phyloP scores from a whole-genome alignment of 805 yeast genomes.

The Ogataea dorogensis region DNA sequence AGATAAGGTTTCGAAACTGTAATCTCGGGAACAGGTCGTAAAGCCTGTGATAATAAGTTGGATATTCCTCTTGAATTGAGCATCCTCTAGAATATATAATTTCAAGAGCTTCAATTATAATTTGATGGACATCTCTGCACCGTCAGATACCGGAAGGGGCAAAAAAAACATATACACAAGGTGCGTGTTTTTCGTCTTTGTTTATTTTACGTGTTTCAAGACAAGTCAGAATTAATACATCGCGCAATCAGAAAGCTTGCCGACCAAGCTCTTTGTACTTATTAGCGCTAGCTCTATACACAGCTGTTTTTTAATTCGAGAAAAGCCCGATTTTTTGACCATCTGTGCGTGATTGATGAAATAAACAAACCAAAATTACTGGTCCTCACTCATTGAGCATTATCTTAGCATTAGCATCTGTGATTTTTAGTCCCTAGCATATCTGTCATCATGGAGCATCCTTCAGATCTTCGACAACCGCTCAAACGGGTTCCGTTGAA shows the following conservation, averaged over 20 bases:
- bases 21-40: slow-evolving; percentile 27
- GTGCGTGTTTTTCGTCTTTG: slow-evolving; percentile 14
- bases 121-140: slow-evolving; percentile 3
- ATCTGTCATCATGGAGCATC: slow-evolving; percentile 15
- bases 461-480: slow-evolving; percentile 11
- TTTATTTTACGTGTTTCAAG: slow-evolving; percentile 12
- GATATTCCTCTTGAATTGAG: slow-evolving; percentile 30
- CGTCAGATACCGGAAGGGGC: slow-evolving; percentile 6
- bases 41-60: slow-evolving; percentile 27
- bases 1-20: slow-evolving; percentile 28
- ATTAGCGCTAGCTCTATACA: background rate
- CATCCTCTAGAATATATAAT: slow-evolving; percentile 21
- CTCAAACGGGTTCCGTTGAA: slow-evolving; percentile 26
- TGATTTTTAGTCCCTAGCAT: slow-evolving; percentile 6
- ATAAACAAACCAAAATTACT: slow-evolving; percentile 2
- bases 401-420: slow-evolving; percentile 8
- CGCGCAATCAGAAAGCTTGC: background rate
- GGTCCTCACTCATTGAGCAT: slow-evolving; percentile 2
- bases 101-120: background rate
- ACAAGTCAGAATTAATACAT: slow-evolving; percentile 6
- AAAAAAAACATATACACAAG: slow-evolving; percentile 7
- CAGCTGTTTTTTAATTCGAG: background rate
- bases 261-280: background rate
- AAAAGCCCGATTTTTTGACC: slow-evolving; percentile 1
- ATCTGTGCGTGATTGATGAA: slow-evolving; percentile 5